Conservation (phyloP, 768 basidiomycete species). For the Leucocoprinus leucothites region DNA sequence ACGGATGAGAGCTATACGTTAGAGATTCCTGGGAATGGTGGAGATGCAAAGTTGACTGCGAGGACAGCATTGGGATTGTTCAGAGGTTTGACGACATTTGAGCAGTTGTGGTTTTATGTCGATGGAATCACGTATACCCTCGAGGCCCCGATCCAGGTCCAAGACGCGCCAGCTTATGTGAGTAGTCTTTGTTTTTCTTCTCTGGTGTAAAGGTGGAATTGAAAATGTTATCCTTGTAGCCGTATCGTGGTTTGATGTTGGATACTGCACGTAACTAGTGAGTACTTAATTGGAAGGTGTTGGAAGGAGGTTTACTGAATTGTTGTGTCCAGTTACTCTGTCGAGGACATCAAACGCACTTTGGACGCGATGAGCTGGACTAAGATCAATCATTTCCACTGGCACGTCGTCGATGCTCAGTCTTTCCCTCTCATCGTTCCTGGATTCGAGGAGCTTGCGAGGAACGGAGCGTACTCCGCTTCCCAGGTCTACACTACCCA, state of each 20-base stretch:
- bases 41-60: slow-evolving; percentile 50
- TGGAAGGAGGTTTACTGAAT: neutral
- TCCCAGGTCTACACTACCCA: slow-evolving; percentile 46
- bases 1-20: slow-evolving; percentile 63
- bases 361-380: slow-evolving; percentile 78
- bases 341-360: slow-evolving; percentile 60
- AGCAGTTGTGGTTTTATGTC: slow-evolving; percentile 62
- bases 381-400: slow-evolving; percentile 81
- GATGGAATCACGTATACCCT: slow-evolving; percentile 51
- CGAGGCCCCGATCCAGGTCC: slow-evolving; percentile 54
- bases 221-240: slow-evolving; percentile 30
- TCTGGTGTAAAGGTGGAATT: too few relatives aligned
- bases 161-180: slow-evolving; percentile 66
- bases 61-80: slow-evolving; percentile 67
- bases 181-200: slow-evolving; percentile 21
- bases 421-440: slow-evolving; percentile 72
- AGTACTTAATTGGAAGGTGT: slow-evolving; percentile 16
- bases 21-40: slow-evolving; percentile 53
- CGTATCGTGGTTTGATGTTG: slow-evolving; percentile 74
- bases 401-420: slow-evolving; percentile 84
- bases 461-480: slow-evolving; percentile 65
- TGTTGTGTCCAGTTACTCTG: slow-evolving; percentile 46
- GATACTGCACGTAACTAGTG: slow-evolving; percentile 80
- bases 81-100: slow-evolving; percentile 74
- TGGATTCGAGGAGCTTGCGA: slow-evolving; percentile 56